Evolutionary conservation across 139 green algal genomes (phyloP), one percentile per base, ranked within the genome.

Genomic region (Picochlorum sp.): DNA sequence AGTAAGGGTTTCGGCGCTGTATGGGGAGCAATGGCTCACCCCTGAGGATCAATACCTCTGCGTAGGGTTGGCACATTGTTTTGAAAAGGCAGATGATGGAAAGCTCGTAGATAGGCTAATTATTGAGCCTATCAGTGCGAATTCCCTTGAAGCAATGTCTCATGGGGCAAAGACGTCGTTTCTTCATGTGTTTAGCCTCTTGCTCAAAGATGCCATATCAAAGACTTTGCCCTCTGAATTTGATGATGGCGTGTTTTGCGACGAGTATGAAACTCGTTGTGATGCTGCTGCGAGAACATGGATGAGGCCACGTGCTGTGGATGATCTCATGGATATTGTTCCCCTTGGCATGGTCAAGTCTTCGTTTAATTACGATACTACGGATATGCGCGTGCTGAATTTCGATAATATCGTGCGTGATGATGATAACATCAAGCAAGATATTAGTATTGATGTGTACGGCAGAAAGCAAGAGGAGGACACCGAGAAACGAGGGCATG

Each of bases 371-470:
- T 95, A 87, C 70, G 82, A 57, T 31, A 38, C 90, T 20, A 78
- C 86, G 26, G 77, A 93, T 67, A 96, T 93, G 70, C 82, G 90
- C 1, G 80, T 96, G 59, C 74, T 96, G 3, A 96, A 96, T 71
- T 74, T 88, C 50, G 89, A 91, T 45, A 86, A 94, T 52, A 71
- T 90, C 1, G 89, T 96, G 5, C 84, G 70, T 15, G 90, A 96
- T 57, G 72, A 78, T 6, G 90, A 96, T 80, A 96, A 96, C 78
- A 83, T 96, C 71, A 96, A 97, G 66, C 89, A 96, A 79, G 85
- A 96, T 72, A 79, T 96, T 41, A 83, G 63, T 60, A 97, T 96
- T 45, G 90, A 96, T 65, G 90, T 96, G 68, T 96, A 95, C 64
- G 83, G 87, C n/a, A 72, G 77, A 44, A 67, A 69, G 21, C 63